These are phyloP conservation scores for Pyracantha coccinea DNA, from an alignment of 331 rosid genomes.

Conservation along the genomic window DNA sequence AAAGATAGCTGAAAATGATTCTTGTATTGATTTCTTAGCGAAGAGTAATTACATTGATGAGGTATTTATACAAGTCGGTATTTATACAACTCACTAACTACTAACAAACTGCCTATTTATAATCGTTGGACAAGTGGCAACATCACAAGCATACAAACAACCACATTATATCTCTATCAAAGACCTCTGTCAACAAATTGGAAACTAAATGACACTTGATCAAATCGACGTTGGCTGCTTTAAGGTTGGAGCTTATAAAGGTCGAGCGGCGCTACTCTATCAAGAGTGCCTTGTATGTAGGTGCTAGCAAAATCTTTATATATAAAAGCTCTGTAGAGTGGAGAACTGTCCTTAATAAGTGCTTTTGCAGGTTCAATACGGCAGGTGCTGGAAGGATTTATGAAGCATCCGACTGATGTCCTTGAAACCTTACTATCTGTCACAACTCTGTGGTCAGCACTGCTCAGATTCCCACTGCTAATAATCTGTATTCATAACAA, in stretches of 20 bases:
- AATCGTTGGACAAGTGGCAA: no score
- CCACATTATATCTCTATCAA: no score
- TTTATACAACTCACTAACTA: no score
- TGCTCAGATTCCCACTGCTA: slow-evolving; percentile 33
- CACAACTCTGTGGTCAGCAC: slow-evolving; percentile 36
- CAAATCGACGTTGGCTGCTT: neutral
- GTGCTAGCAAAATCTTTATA: slow-evolving; percentile 12
- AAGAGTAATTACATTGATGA: no score
- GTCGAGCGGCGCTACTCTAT: slow-evolving; percentile 4
- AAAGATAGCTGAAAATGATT: no score
- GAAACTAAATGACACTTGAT: neutral
- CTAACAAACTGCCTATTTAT: no score
- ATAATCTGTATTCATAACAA: slow-evolving; percentile 13
- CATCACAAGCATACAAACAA: no score
- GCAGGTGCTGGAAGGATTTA: slow-evolving; percentile 33
- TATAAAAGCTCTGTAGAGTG: neutral
- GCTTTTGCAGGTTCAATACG: slow-evolving; percentile 36
- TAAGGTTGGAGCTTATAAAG: neutral
- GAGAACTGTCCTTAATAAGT: neutral
- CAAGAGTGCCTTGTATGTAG: neutral
- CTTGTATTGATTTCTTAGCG: no score
- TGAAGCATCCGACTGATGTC: slow-evolving; percentile 29
- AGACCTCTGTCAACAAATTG: no score
- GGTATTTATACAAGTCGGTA: no score
- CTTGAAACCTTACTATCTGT: slow-evolving; percentile 32